These are phyloP conservation scores for Lactifluus hygrophoroides DNA, from an alignment of 768 basidiomycete species.

Conservation along the genomic window DNA sequence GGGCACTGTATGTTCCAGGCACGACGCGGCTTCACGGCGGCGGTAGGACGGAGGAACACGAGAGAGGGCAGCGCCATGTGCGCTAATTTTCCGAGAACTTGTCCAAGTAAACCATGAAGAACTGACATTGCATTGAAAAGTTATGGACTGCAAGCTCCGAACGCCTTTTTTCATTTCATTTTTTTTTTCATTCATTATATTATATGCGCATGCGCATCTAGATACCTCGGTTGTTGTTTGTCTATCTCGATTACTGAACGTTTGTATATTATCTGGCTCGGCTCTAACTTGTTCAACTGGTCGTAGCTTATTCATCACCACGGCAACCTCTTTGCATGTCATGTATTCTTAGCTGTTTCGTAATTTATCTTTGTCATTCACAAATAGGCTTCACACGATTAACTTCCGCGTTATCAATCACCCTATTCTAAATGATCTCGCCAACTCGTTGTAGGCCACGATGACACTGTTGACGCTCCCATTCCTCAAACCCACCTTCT, in stretches of 20 bases:
- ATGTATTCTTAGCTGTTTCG: conserved; percentile 6
- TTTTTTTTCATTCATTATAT: neutral
- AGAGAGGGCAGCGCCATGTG: neutral
- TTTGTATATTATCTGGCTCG: conserved; percentile 8
- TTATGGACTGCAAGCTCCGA: conserved; percentile 1
- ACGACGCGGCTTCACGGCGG: conserved; percentile 8
- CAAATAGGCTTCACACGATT: too few species aligned
- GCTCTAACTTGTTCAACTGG: neutral
- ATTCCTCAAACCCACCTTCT: too few species aligned
- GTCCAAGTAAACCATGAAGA: neutral
- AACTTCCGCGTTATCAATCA: too few species aligned
- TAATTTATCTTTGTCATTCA: neutral
- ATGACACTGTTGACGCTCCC: too few species aligned
- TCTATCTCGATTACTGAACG: neutral
- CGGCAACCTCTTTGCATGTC: neutral
- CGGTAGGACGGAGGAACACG: conserved; percentile 7
- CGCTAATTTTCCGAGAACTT: neutral
- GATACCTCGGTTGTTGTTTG: conserved; percentile 1
- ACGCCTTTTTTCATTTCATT: too few species aligned
- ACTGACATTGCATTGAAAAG: neutral
- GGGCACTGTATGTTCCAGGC: conserved; percentile 49
- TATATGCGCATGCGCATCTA: conserved; percentile 19
- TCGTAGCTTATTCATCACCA: conserved; percentile 4
- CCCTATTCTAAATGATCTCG: too few species aligned
- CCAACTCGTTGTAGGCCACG: too few species aligned